Conservation (phyloP, 441 rosid genomes). For the Arabidopsis lyrata region DNA sequence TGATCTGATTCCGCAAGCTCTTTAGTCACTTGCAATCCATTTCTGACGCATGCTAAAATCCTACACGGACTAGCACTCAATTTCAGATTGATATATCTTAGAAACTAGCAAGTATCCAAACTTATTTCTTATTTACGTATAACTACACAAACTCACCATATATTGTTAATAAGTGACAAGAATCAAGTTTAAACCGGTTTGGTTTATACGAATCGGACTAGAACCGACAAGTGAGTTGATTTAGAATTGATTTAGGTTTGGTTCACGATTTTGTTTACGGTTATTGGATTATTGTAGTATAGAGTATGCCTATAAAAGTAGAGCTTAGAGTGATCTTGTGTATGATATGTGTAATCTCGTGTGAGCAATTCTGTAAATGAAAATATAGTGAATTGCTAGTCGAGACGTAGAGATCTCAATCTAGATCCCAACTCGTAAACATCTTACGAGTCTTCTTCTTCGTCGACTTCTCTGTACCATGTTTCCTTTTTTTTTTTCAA, state of each 20-base stretch:
- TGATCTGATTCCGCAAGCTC: constrained; percentile 17
- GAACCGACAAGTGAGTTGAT: not conserved
- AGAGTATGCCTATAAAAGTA: not conserved
- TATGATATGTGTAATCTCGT: not conserved
- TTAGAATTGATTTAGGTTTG: not conserved
- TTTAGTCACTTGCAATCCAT: constrained; percentile 18
- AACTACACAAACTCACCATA: not conserved
- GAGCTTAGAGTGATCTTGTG: not conserved
- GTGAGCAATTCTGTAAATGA: not conserved
- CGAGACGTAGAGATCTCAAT: not conserved
- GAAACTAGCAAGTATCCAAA: not conserved
- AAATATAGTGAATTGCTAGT: not conserved
- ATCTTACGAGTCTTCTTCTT: not conserved
- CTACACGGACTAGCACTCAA: constrained; percentile 2
- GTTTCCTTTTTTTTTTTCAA: not conserved
- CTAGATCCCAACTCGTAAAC: not conserved
- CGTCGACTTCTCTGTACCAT: not conserved
- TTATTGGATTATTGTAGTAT: not conserved
- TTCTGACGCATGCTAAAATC: constrained; percentile 7
- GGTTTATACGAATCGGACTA: not conserved
- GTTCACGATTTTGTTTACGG: not conserved
- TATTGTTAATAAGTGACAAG: not conserved
- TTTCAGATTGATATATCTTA: not conserved
- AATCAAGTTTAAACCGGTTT: not conserved
- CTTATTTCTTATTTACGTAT: not conserved